phyloP scores from a whole-genome alignment of 1,284 basidiomycete genomes.

The Naganishia liquefaciens region DNA sequence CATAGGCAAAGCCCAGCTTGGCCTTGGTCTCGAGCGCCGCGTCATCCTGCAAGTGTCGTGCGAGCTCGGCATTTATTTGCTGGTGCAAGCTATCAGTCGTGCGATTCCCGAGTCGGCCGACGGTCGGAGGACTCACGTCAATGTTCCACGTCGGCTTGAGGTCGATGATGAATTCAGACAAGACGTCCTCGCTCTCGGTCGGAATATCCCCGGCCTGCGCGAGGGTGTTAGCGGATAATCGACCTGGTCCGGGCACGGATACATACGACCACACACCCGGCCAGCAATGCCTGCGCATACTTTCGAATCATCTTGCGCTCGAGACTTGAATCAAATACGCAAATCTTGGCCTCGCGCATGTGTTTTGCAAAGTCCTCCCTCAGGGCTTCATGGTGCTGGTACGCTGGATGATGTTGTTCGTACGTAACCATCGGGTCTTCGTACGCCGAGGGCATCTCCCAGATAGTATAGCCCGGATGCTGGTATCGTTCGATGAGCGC shows the following conservation, averaged over 20 bases:
- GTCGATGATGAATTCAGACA: conserved; percentile 45
- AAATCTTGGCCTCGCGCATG: conserved; percentile 50
- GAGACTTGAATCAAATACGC: conserved; percentile 53
- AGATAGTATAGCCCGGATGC: conserved; percentile 51
- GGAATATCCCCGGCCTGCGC: conserved; percentile 46
- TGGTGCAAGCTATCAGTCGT: not conserved
- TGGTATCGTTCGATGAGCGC: conserved; percentile 42
- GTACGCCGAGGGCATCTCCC: conserved; percentile 38
- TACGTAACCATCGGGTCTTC: conserved; percentile 48
- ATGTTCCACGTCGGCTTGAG: conserved; percentile 48
- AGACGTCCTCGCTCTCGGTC: conserved; percentile 49
- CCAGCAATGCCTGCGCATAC: conserved; percentile 51
- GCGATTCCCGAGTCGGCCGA: not conserved
- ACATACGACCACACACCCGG: conserved; percentile 46
- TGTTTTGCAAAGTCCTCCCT: conserved; percentile 49
- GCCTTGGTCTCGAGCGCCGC: conserved; percentile 48
- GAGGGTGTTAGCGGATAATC: not conserved
- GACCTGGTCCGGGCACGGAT: not conserved
- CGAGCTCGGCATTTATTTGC: conserved; percentile 43
- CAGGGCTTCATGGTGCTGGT: conserved; percentile 42
- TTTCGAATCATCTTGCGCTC: conserved; percentile 54
- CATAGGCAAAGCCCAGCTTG: conserved; percentile 48
- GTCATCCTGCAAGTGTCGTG: conserved; percentile 42
- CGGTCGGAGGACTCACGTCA: conserved; percentile 29
- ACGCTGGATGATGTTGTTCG: conserved; percentile 41